A percentile compares a stretch with the other conserved stretches of the same genome.
Evolutionary conservation across 768 basidiomycete genomes (phyloP).

Genomic region (Serendipita indica): DNA sequence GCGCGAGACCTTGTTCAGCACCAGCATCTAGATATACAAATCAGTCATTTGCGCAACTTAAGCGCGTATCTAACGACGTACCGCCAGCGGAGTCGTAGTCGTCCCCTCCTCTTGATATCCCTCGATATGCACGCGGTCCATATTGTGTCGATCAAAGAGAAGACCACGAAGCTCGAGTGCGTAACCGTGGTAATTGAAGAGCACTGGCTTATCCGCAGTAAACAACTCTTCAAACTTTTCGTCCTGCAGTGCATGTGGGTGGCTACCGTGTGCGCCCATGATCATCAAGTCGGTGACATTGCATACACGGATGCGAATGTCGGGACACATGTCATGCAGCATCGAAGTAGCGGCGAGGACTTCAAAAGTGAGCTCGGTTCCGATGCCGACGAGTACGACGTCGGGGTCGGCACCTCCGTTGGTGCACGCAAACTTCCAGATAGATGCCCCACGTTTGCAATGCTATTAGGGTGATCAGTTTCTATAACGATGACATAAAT

Average conservation of each 20-base stretch:
- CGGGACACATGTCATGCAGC: constrained; percentile 51
- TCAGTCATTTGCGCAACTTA: background rate
- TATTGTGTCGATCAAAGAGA: constrained; percentile 39
- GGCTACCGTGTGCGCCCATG: constrained; percentile 47
- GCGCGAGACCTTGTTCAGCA: constrained; percentile 51
- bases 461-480: constrained; percentile 30
- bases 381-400: constrained; percentile 69
- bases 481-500: background rate
- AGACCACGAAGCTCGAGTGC: constrained; percentile 56
- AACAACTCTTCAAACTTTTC: constrained; percentile 56
- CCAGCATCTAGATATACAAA: constrained; percentile 44
- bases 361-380: constrained; percentile 80
- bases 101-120: constrained; percentile 61
- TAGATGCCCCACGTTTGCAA: constrained; percentile 73
- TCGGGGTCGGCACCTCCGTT: constrained; percentile 60
- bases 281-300: constrained; percentile 88
- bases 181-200: constrained; percentile 79
- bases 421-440: constrained; percentile 72
- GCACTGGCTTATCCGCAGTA: constrained; percentile 48
- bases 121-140: constrained; percentile 38
- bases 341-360: constrained; percentile 75
- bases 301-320: constrained; percentile 69
- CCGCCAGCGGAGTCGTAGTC: constrained; percentile 57
- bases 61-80: constrained; percentile 22
- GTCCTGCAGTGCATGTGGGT: constrained; percentile 57